Evolutionary conservation across 352 stramenopile genomes (phyloP).

Genomic region (Globisporangium spiculum): DNA sequence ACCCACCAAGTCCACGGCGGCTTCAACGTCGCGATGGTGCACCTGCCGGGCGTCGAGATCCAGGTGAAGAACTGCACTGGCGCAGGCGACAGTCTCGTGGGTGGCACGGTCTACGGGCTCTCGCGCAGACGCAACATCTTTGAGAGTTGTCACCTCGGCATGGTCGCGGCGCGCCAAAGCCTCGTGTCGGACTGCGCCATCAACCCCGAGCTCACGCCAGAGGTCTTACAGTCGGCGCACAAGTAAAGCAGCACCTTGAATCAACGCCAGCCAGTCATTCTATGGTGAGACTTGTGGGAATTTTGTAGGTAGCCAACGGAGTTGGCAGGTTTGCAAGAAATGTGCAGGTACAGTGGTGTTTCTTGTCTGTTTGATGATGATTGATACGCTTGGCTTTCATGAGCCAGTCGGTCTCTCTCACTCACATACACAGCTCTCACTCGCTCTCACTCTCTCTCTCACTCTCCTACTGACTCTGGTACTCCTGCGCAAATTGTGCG

Average conservation of each 20-base stretch:
- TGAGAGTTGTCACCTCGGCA: slow-evolving; percentile 68
- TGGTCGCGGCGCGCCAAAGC: slow-evolving; percentile 69
- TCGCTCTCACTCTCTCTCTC: too few relatives aligned
- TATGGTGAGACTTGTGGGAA: background rate
- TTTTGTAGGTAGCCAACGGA: background rate
- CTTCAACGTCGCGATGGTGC: slow-evolving; percentile 51
- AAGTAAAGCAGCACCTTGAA: background rate
- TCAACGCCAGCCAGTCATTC: background rate
- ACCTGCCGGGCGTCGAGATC: slow-evolving; percentile 58
- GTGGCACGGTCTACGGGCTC: slow-evolving; percentile 74
- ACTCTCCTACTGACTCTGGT: slow-evolving; percentile 58
- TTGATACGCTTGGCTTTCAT: background rate
- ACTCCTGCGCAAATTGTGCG: slow-evolving; percentile 53
- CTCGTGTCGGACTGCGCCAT: slow-evolving; percentile 66
- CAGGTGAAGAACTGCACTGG: slow-evolving; percentile 70
- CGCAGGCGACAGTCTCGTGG: slow-evolving; percentile 72
- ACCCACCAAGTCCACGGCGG: slow-evolving; percentile 44
- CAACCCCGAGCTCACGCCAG: slow-evolving; percentile 41
- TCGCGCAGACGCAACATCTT: slow-evolving; percentile 58
- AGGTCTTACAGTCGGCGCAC: slow-evolving; percentile 23
- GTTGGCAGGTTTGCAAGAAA: background rate
- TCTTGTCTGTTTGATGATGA: background rate
- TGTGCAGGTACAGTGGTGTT: background rate
- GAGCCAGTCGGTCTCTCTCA: background rate
- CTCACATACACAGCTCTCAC: background rate